Conservation (phyloP, 345 rosid genomes). For the Eucalyptus pauciflora region DNA sequence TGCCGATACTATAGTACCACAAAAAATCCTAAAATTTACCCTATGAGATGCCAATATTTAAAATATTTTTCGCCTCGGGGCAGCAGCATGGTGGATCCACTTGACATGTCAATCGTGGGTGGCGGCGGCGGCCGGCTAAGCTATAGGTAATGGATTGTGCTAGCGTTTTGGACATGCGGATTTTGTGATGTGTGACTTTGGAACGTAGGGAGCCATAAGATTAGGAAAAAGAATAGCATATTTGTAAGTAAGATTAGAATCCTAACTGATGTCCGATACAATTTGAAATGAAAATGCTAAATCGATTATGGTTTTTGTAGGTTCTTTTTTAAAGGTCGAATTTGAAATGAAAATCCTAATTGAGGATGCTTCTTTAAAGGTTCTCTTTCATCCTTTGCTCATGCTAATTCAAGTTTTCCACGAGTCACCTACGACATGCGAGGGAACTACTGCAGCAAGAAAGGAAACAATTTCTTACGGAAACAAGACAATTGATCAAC, state of each 20-base stretch:
- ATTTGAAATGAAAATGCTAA: background rate
- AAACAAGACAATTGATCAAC: background rate
- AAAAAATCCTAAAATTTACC: background rate
- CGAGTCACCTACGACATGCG: background rate
- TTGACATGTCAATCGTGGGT: background rate
- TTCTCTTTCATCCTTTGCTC: background rate
- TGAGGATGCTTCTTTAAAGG: background rate
- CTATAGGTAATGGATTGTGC: background rate
- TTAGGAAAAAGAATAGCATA: background rate
- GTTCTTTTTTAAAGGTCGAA: background rate
- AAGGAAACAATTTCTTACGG: background rate
- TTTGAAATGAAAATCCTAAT: background rate
- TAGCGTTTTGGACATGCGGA: background rate
- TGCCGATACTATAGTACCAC: background rate
- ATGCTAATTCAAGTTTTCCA: background rate
- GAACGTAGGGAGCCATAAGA: background rate
- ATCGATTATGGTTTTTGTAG: background rate
- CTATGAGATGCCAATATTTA: rapidly evolving
- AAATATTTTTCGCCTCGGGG: background rate
- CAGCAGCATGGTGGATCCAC: background rate
- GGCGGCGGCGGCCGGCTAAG: background rate
- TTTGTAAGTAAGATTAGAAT: background rate
- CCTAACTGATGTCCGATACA: background rate
- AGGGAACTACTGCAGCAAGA: background rate
- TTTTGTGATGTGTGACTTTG: background rate